phyloP scores from a whole-genome alignment of 1,284 basidiomycete species.

The Gomphus sp. region DNA sequence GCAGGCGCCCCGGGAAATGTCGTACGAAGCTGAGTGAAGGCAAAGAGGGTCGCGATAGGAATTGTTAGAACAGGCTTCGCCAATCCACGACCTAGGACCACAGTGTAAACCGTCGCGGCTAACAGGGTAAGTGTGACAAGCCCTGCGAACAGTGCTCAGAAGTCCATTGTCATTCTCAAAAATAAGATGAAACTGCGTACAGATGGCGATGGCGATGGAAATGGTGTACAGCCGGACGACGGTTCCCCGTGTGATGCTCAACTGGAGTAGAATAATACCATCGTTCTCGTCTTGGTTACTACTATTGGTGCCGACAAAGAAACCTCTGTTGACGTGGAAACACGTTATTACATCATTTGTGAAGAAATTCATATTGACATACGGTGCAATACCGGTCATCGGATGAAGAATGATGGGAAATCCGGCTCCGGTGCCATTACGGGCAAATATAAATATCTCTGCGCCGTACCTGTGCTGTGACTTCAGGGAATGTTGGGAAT shows the following conservation, averaged over 20 bases:
- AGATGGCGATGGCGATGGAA: constrained; percentile 17
- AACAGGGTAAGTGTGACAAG: background rate
- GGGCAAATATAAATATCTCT: background rate
- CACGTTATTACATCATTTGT: too few relatives aligned
- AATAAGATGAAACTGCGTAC: constrained; percentile 8
- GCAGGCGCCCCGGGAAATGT: constrained; percentile 17
- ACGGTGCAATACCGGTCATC: too few relatives aligned
- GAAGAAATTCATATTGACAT: too few relatives aligned
- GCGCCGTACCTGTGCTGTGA: background rate
- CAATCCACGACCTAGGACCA: background rate
- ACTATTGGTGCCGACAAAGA: too few relatives aligned
- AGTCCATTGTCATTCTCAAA: background rate
- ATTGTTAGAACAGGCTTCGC: constrained; percentile 13
- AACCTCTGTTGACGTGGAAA: too few relatives aligned
- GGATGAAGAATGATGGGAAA: too few relatives aligned
- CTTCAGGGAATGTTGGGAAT: background rate
- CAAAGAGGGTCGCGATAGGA: constrained; percentile 18
- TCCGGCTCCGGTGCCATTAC: too few relatives aligned
- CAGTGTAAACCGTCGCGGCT: background rate
- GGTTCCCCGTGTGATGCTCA: too few relatives aligned
- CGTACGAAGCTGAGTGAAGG: constrained; percentile 18
- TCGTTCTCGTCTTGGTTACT: too few relatives aligned
- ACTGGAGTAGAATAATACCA: too few relatives aligned
- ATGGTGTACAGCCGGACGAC: constrained; percentile 6
- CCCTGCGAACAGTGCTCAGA: background rate